phyloP scores from a whole-genome alignment of 164 flowering plant species.

The Euptelea pleiosperma region DNA sequence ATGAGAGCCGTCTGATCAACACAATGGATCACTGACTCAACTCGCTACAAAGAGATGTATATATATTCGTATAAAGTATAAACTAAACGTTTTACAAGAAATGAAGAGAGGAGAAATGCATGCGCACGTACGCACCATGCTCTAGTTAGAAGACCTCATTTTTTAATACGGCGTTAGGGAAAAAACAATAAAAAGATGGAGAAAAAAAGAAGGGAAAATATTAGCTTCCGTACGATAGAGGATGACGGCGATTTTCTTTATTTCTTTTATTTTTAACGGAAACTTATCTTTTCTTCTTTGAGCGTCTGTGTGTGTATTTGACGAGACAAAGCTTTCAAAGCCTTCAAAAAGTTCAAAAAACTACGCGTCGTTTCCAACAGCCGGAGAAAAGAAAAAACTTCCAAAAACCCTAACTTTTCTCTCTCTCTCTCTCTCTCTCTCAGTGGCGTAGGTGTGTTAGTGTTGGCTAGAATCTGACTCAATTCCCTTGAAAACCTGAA shows the following conservation, averaged over 20 bases:
- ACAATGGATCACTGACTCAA: too few species aligned
- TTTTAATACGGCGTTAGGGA: too few species aligned
- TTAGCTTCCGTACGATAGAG: conserved; percentile 12
- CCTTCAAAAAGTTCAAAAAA: conserved; percentile 16
- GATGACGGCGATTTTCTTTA: conserved; percentile 29
- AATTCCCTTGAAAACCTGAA: background rate
- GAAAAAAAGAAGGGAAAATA: too few species aligned
- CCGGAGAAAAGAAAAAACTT: background rate
- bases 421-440: conserved; percentile 14
- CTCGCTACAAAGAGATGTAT: too few species aligned
- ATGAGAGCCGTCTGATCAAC: too few species aligned
- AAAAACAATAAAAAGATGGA: too few species aligned
- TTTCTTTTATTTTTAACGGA: conserved; percentile 10
- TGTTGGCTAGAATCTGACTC: conserved; percentile 4
- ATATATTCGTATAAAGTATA: too few species aligned
- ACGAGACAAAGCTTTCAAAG: conserved; percentile 11
- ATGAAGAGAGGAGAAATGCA: too few species aligned
- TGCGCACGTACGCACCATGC: background rate
- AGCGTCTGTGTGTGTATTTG: background rate
- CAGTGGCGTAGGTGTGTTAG: background rate
- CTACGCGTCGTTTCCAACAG: conserved; percentile 9
- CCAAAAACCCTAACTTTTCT: conserved; percentile 22
- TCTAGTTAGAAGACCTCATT: too few species aligned
- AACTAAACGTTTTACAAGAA: too few species aligned
- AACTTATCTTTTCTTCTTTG: background rate